Conservation (phyloP, 331 rosid genomes). For the Cucumis variabilis region DNA sequence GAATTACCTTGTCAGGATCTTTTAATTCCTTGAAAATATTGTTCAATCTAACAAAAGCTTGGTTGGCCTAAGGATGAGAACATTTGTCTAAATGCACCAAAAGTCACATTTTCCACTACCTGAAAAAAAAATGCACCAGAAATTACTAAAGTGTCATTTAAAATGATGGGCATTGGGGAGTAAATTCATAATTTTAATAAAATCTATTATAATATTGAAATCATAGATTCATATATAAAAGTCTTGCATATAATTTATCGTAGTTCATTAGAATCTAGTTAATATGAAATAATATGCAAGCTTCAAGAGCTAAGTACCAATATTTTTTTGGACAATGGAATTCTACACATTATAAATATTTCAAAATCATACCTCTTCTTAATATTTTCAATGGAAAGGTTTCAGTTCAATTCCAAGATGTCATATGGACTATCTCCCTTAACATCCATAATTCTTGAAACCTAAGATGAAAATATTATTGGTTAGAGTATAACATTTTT, state of each 20-base stretch:
- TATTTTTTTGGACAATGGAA: background rate
- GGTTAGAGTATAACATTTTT: background rate
- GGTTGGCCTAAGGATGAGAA: slow-evolving; percentile 92
- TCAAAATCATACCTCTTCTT: slow-evolving; percentile 66
- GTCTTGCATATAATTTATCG: background rate
- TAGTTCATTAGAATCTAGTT: background rate
- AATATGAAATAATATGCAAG: background rate
- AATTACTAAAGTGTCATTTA: background rate
- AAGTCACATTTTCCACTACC: slow-evolving; percentile 98
- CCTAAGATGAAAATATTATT: slow-evolving; percentile 51
- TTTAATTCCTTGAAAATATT: slow-evolving; percentile 94
- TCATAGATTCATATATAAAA: background rate
- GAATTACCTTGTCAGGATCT: slow-evolving; percentile 89
- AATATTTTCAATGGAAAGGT: slow-evolving; percentile 69
- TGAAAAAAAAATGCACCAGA: slow-evolving; percentile 29
- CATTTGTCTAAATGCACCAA: slow-evolving; percentile 99
- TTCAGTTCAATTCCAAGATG: slow-evolving; percentile 78
- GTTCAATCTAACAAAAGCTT: slow-evolving; percentile 85
- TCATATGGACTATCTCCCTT: slow-evolving; percentile 77
- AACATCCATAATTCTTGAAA: slow-evolving; percentile 83
- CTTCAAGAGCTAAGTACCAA: background rate
- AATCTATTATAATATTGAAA: background rate
- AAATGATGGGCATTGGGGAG: background rate
- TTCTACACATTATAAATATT: background rate
- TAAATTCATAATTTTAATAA: background rate